Evolutionary conservation across 2,329 filamentous ascomycete genomes (phyloP), one percentile per base, ranked within the genome.

Genomic region (Botrytis cinerea): DNA sequence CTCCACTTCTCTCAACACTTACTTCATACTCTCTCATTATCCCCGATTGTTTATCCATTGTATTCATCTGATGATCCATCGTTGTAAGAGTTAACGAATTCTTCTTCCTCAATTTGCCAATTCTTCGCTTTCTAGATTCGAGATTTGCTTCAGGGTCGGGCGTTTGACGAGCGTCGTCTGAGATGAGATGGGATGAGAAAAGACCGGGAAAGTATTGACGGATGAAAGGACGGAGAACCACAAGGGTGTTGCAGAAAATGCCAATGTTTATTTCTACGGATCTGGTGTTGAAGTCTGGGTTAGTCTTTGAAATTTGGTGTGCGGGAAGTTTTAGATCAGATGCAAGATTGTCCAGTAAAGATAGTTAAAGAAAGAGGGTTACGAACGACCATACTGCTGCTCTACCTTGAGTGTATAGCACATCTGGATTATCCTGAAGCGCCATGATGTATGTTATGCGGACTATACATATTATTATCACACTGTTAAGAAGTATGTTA

Each of bases 371-470:
- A 28, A 57, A 57, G 32, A 48, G 43, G 43, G 1, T 10, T 2
- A 66, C 62, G 12, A 35, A 66, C 62, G 62, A 66, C 62, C 62
- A 66, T 35, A 66, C n/a, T 48, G 62, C 62, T 35, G 62, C 62
- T 66, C 43, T 35, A 20, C 62, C 62, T 35, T 66, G 62, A 16
- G 43, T 66, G 28, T 66, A 66, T n/a, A 66, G 62, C 9, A 46
- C 62, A 35, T 66, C 62, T 35, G 62, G 28, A 6, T 66, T 66
- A 38, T 48, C 6, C 25, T 66, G 62, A 8, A 66, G 28, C 10
- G 62, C 62, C 62, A 48, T 66, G 0, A 66, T 66, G 12, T 66
- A 66, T 35, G 62, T 66, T 48, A 66, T 66, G 12, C 62, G 62
- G 7, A 66, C 43, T 16, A 66, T n/a, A 48, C 62, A 66, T 4